Evolutionary conservation across 106 monocot genomes (phyloP).

Genomic region (Posidonia australis): DNA sequence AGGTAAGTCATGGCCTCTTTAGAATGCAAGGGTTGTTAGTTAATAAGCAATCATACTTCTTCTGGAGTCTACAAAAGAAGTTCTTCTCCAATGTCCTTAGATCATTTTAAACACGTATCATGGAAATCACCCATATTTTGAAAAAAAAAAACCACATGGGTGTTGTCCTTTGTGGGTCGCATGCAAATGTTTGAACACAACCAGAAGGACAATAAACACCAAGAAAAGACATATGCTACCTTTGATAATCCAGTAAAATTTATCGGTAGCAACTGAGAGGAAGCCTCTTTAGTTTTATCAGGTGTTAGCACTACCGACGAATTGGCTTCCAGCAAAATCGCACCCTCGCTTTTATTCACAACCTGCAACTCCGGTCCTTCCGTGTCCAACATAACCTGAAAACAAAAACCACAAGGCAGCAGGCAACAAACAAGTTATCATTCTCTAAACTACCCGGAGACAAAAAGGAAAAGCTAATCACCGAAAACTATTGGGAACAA

Average conservation of each 20-base stretch:
- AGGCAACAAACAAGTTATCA: background rate
- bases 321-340: conserved; percentile 9
- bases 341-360: conserved; percentile 10
- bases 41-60: too few species aligned
- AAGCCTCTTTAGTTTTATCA: conserved; percentile 8
- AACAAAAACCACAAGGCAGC: background rate
- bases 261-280: conserved; percentile 11
- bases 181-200: too few species aligned
- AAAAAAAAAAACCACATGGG: too few species aligned
- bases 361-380: conserved; percentile 18
- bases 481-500: too few species aligned
- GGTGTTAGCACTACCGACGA: conserved; percentile 7
- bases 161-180: too few species aligned
- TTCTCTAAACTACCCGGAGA: background rate
- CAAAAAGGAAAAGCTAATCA: too few species aligned
- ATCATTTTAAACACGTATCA: too few species aligned
- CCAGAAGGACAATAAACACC: background rate
- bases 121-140: too few species aligned
- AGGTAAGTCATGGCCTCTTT: too few species aligned
- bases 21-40: too few species aligned
- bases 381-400: conserved; percentile 13
- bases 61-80: too few species aligned
- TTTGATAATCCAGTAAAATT: conserved; percentile 15
- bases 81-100: too few species aligned
- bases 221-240: background rate